Base-by-base conservation (phyloP, 1,139 yeast genomes). In the Geotrichum reessii region DNA sequence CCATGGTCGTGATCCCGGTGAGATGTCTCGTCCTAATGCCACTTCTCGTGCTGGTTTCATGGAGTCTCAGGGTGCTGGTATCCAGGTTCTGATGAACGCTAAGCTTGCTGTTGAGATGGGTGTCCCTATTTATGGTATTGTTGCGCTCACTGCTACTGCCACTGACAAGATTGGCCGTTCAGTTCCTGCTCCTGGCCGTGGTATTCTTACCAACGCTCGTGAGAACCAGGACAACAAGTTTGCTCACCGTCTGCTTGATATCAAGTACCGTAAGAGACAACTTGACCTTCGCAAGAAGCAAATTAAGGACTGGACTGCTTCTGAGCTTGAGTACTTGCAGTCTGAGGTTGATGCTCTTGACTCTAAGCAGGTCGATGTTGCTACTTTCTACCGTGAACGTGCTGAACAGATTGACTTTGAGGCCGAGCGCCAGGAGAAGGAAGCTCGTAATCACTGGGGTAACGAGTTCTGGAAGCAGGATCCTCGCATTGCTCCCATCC, bases 61-160 rank as follows among this genome's bases (percentile, higher is more conserved):
- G 99, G 99, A 93, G 81, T 87, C 99, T 51, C 99, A 93, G 78
- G 99, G 99, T 81, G 85, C 98, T 56, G 99, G 99, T 85, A 88
- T 90, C 69, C 97, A 95, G 80, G 86, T 93, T 65, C 82, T 95
- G 67, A 93, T 93, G 99, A 83, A 85, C 68, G 99, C 97, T 61
- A 91, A 87, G 66, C 81, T 93, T 69, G 99, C 99, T 49, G 70
- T 93, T 67, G 84, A 86, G 73, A 93, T 93, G 99, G 99, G 99
- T 80, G 97, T 93, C 69, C 99, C 99, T 74, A 90, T 93, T 69
- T 90, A 95, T 69, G 99, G 97, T 76, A 85, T 93, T 66, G 81
- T 92, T 69, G 99, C 96, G 59, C 78, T 92, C 83, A 82, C 97
- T 63, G 92, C 97, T 56, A 95, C 98, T 70, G 99, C 99, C 59